Evolutionary conservation across 441 rosid genomes (phyloP).

Genomic region (Metrosideros polymorpha): DNA sequence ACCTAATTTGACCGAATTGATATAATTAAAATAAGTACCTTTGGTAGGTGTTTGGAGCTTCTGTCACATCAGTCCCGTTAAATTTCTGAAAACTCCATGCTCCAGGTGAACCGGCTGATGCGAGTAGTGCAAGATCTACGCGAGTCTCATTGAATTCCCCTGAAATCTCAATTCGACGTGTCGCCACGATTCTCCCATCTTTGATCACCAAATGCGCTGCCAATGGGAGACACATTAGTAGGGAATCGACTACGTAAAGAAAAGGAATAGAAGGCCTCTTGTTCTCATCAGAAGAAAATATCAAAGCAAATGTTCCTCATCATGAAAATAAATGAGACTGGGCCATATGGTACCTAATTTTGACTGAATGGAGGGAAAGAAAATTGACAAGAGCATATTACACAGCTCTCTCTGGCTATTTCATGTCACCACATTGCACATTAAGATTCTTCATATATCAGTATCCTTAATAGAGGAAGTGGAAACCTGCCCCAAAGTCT

Average conservation of each 20-base stretch:
- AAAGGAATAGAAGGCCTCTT: background rate
- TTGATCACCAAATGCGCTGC: slow-evolving; percentile 25
- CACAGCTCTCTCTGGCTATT: background rate
- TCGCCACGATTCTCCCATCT: slow-evolving; percentile 29
- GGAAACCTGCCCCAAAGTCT: background rate
- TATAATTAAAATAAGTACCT: background rate
- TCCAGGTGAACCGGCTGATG: slow-evolving; percentile 27
- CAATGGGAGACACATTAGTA: background rate
- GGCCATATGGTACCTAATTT: background rate
- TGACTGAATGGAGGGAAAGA: background rate
- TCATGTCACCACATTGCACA: background rate
- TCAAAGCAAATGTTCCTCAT: background rate
- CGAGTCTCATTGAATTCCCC: slow-evolving; percentile 13
- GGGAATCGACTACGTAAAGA: background rate
- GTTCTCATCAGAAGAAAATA: background rate
- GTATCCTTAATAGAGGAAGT: background rate
- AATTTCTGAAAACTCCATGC: slow-evolving; percentile 16
- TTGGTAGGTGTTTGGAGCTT: background rate
- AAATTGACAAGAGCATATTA: background rate
- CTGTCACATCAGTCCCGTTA: background rate
- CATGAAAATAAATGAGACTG: background rate
- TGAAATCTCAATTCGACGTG: slow-evolving; percentile 18
- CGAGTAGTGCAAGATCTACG: slow-evolving; percentile 33
- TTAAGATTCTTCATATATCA: background rate
- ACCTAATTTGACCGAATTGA: background rate